phyloP scores from a whole-genome alignment of 805 yeast species.

The Deakozyma indianensis region DNA sequence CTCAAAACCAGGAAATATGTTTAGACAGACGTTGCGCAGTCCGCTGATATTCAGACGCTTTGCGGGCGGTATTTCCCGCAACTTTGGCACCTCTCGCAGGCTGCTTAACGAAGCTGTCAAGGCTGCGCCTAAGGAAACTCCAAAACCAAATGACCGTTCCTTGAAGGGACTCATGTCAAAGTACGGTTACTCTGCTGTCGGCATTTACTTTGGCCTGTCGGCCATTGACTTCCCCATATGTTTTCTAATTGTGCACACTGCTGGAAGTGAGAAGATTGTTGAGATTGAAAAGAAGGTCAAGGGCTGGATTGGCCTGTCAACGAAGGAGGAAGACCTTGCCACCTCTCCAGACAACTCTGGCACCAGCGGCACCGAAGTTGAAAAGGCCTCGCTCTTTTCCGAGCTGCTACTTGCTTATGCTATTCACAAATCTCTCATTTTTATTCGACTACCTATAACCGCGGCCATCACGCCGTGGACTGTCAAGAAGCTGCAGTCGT shows the following conservation, averaged over 20 bases:
- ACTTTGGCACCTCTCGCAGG: not conserved
- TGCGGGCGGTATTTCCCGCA: no score
- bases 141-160: conserved; percentile 1
- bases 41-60: no score
- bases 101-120: not conserved
- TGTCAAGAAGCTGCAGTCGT: conserved; percentile 45
- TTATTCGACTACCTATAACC: conserved; percentile 75
- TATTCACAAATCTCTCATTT: conserved; percentile 72
- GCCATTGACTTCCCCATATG: conserved; percentile 72
- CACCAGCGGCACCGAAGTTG: conserved; percentile 7
- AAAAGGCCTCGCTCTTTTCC: conserved; percentile 42
- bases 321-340: conserved; percentile 15
- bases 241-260: conserved; percentile 66
- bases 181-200: conserved; percentile 86
- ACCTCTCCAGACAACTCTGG: conserved; percentile 13
- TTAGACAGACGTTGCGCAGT: no score
- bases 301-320: conserved; percentile 47
- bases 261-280: conserved; percentile 72
- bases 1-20: no score
- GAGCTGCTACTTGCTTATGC: conserved; percentile 89
- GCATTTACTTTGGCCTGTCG: conserved; percentile 64
- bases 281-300: conserved; percentile 49
- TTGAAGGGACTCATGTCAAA: conserved; percentile 56
- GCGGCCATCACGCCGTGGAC: conserved; percentile 84
- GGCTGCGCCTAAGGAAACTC: not conserved